A percentile compares a stretch with the other conserved stretches of the same genome.
These are phyloP conservation scores for Lactarius indigo DNA, from an alignment of 768 basidiomycete species.

Conservation along the genomic window DNA sequence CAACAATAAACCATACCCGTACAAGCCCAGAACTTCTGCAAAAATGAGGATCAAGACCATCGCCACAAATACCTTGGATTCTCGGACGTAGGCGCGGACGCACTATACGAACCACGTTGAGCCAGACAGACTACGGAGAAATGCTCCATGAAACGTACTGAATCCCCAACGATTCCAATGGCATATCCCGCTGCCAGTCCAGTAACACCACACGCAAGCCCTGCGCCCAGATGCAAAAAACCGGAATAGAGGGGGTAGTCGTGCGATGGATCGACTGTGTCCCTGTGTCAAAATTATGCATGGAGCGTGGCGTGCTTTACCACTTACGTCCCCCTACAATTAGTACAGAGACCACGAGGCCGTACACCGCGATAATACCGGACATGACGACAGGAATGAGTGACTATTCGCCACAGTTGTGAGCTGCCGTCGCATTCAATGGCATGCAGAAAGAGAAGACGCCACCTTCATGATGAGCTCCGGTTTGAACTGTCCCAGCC, in stretches of 20 bases:
- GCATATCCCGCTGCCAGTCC: conserved; percentile 98
- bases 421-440: neutral
- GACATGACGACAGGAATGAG: conserved; percentile 96
- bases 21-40: conserved; percentile 89
- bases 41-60: conserved; percentile 99
- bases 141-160: conserved; percentile 38
- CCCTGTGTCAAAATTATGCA: conserved; percentile 5
- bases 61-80: conserved; percentile 89
- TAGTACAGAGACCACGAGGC: conserved; percentile 97
- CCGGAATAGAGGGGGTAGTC: conserved; percentile 73
- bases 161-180: conserved; percentile 98
- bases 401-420: neutral
- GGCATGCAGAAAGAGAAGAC: neutral
- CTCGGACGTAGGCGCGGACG: conserved; percentile 96
- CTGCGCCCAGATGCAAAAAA: conserved; percentile 91
- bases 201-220: conserved; percentile 87
- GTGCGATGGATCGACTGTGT: conserved; percentile 23
- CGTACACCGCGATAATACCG: conserved; percentile 99
- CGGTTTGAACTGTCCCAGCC: conserved; percentile 88
- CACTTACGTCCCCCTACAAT: conserved; percentile 82
- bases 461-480: conserved; percentile 97
- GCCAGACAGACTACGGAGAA: neutral
- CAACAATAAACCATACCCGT: conserved; percentile 43
- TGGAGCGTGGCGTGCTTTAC: neutral
- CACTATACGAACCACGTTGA: conserved; percentile 33